Evolutionary conservation across 768 basidiomycete species (phyloP).

Genomic region (Boletus subparvulus): DNA sequence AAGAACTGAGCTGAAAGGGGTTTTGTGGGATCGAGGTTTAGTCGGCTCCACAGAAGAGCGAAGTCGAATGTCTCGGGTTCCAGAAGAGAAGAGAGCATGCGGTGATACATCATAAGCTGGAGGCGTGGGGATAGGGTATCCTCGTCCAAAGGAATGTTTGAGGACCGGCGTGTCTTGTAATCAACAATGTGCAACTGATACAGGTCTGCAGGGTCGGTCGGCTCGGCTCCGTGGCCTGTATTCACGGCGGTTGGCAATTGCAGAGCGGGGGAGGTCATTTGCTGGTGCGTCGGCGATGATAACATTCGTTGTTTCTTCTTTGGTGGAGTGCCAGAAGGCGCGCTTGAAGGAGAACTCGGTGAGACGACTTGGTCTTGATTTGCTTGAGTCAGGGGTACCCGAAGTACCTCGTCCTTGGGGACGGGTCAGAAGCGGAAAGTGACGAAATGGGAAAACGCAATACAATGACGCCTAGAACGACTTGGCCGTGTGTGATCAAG

Average conservation of each 20-base stretch:
- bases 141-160: conserved; percentile 52
- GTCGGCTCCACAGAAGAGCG: conserved; percentile 46
- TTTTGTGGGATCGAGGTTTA: conserved; percentile 42
- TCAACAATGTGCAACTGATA: conserved; percentile 53
- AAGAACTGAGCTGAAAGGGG: conserved; percentile 55
- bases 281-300: conserved; percentile 15
- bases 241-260: background rate
- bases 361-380: background rate
- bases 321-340: conserved; percentile 23
- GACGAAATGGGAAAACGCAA: conserved; percentile 10
- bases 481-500: conserved; percentile 61
- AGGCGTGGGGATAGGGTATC: conserved; percentile 61
- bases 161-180: conserved; percentile 62
- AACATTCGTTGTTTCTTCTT: conserved; percentile 29
- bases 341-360: conserved; percentile 16
- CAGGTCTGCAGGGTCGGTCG: background rate
- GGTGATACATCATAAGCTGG: conserved; percentile 78
- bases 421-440: background rate
- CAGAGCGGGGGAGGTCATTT: background rate
- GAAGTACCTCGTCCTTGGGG: conserved; percentile 53
- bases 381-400: conserved; percentile 9
- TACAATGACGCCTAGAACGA: conserved; percentile 77
- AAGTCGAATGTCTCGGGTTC: conserved; percentile 50
- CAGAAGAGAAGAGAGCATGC: conserved; percentile 56
- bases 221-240: background rate